A percentile compares a stretch with the other conserved stretches of the same genome.
Evolutionary conservation across 306 rosid species (phyloP).

Genomic region (Cucurbita pepo): DNA sequence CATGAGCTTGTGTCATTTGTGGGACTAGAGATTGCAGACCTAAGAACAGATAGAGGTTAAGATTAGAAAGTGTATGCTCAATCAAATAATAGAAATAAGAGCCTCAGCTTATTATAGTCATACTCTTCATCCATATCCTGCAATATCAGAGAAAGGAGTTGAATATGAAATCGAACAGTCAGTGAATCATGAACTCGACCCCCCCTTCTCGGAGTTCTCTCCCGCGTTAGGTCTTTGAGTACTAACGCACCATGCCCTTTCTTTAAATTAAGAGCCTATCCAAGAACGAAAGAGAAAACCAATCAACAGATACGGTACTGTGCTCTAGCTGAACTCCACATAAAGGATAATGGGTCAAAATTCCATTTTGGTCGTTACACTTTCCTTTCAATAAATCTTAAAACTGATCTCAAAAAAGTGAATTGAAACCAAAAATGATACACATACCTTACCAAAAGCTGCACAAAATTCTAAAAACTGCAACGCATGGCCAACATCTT

Average conservation of each 20-base stretch:
- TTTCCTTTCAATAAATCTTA: background rate
- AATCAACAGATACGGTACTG: background rate
- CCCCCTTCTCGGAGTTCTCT: slow-evolving; percentile 10
- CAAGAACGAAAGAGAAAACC: background rate
- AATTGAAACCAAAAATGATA: background rate
- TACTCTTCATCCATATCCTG: slow-evolving; percentile 33
- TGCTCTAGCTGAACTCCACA: background rate
- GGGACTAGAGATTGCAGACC: slow-evolving; percentile 8
- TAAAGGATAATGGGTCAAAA: background rate
- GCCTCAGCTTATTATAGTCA: background rate
- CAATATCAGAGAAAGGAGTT: slow-evolving; percentile 26
- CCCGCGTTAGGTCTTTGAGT: slow-evolving; percentile 28
- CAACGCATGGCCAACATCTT: slow-evolving; percentile 55
- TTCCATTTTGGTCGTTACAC: background rate
- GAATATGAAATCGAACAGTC: slow-evolving; percentile 20
- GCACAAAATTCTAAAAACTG: slow-evolving; percentile 68
- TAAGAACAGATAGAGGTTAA: background rate
- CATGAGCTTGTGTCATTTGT: slow-evolving; percentile 17
- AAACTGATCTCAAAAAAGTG: too few relatives aligned
- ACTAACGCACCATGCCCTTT: slow-evolving; percentile 20
- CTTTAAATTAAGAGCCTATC: slow-evolving; percentile 21
- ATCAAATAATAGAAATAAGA: background rate
- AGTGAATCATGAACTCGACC: slow-evolving; percentile 26
- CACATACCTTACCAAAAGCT: slow-evolving; percentile 58
- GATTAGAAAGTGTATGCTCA: background rate